Evolutionary conservation across 768 basidiomycete species (phyloP).

Genomic region (Boletus edulis): DNA sequence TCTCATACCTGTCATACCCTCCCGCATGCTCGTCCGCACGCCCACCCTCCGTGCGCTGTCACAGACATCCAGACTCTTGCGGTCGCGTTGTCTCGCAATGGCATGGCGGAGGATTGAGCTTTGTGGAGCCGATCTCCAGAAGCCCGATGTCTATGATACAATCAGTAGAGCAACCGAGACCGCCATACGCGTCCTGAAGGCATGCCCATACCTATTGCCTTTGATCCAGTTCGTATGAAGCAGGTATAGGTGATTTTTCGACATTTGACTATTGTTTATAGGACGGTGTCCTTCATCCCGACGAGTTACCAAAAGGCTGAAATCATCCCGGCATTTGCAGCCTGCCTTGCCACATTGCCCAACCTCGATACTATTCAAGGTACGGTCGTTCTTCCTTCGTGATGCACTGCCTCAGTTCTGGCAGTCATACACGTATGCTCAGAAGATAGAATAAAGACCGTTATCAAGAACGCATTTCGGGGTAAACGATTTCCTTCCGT

Average conservation of each 20-base stretch:
- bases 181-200: neutral
- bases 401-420: neutral
- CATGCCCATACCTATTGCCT: conserved; percentile 1
- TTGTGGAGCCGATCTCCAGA: neutral
- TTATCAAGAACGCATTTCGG: conserved; percentile 6
- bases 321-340: conserved; percentile 8
- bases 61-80: no score
- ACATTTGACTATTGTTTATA: neutral
- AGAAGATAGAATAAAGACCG: neutral
- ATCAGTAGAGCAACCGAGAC: neutral
- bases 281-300: neutral
- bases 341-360: conserved; percentile 1
- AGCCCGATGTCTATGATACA: neutral
- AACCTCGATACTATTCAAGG: conserved; percentile 1
- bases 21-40: neutral
- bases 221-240: conserved; percentile 4
- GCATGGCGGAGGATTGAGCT: conserved; percentile 11
- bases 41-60: no score
- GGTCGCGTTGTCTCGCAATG: neutral
- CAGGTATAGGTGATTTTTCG: no score
- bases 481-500: neutral
- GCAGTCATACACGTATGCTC: conserved; percentile 2
- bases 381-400: neutral
- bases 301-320: neutral
- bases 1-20: no score